phyloP scores from a whole-genome alignment of 768 basidiomycete species.

The Coprinopsis sp. region DNA sequence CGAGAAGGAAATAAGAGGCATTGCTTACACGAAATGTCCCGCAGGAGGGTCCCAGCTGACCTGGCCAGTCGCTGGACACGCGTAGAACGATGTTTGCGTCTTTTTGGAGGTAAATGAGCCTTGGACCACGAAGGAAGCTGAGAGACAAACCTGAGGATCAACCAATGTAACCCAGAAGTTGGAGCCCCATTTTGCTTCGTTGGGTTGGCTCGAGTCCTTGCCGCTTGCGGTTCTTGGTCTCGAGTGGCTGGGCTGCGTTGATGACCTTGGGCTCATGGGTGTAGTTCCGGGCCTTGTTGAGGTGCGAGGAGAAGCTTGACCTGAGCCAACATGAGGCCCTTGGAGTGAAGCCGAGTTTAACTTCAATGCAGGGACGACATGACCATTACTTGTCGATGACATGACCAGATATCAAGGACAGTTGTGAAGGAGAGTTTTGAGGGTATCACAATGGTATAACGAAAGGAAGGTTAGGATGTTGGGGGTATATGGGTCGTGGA shows the following conservation, averaged over 20 bases:
- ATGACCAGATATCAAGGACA: slow-evolving; percentile 7
- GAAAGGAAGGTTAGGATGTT: not conserved
- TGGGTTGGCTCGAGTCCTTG: slow-evolving; percentile 22
- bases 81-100: slow-evolving; percentile 75
- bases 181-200: slow-evolving; percentile 70
- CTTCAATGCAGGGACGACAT: slow-evolving; percentile 11
- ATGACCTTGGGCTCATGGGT: slow-evolving; percentile 15
- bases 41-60: slow-evolving; percentile 92
- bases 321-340: too few species aligned
- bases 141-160: slow-evolving; percentile 73
- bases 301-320: too few species aligned
- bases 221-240: not conserved
- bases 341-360: too few species aligned
- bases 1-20: slow-evolving; percentile 6
- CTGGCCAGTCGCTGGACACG: slow-evolving; percentile 88
- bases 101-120: slow-evolving; percentile 16
- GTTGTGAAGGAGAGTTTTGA: not conserved
- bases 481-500: not conserved
- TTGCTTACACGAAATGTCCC: slow-evolving; percentile 78
- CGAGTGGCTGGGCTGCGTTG: not conserved
- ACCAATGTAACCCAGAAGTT: slow-evolving; percentile 94
- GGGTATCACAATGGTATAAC: slow-evolving; percentile 6
- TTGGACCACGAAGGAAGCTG: not conserved
- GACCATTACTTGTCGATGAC: slow-evolving; percentile 20
- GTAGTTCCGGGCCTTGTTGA: too few species aligned